These are phyloP conservation scores for Angophora floribunda DNA, from an alignment of 345 rosid genomes.

Conservation along the genomic window DNA sequence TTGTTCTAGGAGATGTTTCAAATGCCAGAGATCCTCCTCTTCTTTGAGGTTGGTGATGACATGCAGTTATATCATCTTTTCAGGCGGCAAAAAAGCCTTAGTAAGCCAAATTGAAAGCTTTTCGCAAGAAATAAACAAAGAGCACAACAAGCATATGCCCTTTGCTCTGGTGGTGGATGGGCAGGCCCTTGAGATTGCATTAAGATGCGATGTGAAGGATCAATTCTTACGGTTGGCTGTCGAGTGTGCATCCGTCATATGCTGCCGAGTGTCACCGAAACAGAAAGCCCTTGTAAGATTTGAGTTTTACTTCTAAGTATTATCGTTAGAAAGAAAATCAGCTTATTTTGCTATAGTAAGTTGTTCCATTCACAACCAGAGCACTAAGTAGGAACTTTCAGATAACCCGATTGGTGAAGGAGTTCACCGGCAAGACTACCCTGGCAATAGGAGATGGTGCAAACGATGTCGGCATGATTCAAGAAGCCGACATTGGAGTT, in stretches of 20 bases:
- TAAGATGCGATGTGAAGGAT: slow-evolving; percentile 44
- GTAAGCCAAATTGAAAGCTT: slow-evolving; percentile 39
- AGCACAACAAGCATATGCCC: slow-evolving; percentile 32
- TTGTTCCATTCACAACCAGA: not conserved
- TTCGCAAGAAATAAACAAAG: slow-evolving; percentile 28
- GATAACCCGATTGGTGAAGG: slow-evolving; percentile 66
- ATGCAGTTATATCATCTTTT: not conserved
- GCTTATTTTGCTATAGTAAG: not conserved
- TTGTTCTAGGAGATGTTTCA: not conserved
- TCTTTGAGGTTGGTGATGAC: not conserved
- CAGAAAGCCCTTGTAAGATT: slow-evolving; percentile 67
- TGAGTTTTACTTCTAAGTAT: not conserved
- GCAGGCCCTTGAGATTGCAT: slow-evolving; percentile 50
- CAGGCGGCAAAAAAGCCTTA: slow-evolving; percentile 52
- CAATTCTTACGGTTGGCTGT: slow-evolving; percentile 63
- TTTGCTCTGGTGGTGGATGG: slow-evolving; percentile 77
- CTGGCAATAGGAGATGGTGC: slow-evolving; percentile 87
- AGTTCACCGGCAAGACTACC: slow-evolving; percentile 58
- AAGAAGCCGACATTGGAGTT: slow-evolving; percentile 89
- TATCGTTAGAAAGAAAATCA: not conserved
- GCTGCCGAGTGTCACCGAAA: slow-evolving; percentile 85
- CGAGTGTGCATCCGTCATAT: slow-evolving; percentile 73
- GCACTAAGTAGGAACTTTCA: not conserved
- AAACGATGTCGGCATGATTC: slow-evolving; percentile 90
- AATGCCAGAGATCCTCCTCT: not conserved